Percentiles rank a stretch among this genome's conserved stretches.
Evolutionary conservation across 257 asterid genomes (phyloP).

Genomic region (Penstemon barbatus): DNA sequence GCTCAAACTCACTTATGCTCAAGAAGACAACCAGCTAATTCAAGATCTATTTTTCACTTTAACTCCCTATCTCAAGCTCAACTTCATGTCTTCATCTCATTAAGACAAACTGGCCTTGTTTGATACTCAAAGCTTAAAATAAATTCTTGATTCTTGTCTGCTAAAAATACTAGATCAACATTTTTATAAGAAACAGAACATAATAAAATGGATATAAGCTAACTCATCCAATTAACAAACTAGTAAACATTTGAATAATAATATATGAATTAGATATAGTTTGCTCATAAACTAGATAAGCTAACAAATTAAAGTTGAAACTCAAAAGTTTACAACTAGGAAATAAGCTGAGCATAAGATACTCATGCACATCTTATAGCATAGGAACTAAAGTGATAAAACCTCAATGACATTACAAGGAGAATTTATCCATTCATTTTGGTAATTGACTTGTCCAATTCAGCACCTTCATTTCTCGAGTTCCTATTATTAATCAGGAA

Average conservation of each 20-base stretch:
- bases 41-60: background rate
- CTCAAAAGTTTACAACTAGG: slow-evolving; percentile 1
- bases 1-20: background rate
- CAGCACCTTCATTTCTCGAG: slow-evolving; percentile 1
- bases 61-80: slow-evolving; percentile 5
- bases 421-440: background rate
- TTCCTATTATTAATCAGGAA: background rate
- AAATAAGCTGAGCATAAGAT: background rate
- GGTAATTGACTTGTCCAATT: background rate
- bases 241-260: background rate
- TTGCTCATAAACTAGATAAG: background rate
- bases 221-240: background rate
- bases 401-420: background rate
- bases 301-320: background rate
- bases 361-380: background rate
- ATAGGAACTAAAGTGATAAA: background rate
- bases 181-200: background rate
- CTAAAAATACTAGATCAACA: background rate
- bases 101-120: no score
- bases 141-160: no score
- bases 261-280: background rate
- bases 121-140: no score
- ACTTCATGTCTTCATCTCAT: background rate
- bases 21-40: slow-evolving; percentile 9
- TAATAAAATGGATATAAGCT: background rate